Conservation (phyloP, 2,329 filamentous ascomycete genomes). For the Colletotrichum tamarilloi region DNA sequence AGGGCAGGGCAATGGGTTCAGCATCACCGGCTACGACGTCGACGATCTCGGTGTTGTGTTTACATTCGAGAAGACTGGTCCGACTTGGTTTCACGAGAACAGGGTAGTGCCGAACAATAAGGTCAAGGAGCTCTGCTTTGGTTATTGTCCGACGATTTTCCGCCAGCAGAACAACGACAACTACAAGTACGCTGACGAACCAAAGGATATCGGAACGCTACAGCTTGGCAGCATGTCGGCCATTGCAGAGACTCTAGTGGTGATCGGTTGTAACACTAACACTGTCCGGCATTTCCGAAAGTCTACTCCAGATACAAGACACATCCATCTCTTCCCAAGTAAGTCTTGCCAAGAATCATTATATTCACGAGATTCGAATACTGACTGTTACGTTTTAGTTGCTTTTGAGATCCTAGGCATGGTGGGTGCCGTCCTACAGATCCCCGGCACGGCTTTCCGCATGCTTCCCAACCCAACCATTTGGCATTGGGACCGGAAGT, state of each 20-base stretch:
- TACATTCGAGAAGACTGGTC: constrained; percentile 50
- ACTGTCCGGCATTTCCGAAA: constrained; percentile 45
- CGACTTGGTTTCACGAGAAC: constrained; percentile 47
- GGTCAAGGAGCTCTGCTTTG: constrained; percentile 54
- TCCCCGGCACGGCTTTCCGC: constrained; percentile 50
- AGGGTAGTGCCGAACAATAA: constrained; percentile 49
- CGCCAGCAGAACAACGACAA: constrained; percentile 10
- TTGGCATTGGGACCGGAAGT: constrained; percentile 62
- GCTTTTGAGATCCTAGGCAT: constrained; percentile 55
- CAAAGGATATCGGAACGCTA: constrained; percentile 38
- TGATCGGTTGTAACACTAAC: constrained; percentile 51
- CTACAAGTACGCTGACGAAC: constrained; percentile 37
- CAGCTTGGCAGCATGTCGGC: constrained; percentile 40
- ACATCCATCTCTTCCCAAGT: constrained; percentile 42
- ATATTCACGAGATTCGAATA: not conserved
- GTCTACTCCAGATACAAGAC: constrained; percentile 31
- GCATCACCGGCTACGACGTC: constrained; percentile 44
- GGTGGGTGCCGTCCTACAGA: constrained; percentile 49
- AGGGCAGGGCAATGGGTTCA: constrained; percentile 50
- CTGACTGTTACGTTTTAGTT: constrained; percentile 38
- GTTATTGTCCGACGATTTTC: constrained; percentile 53
- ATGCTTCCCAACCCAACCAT: constrained; percentile 59
- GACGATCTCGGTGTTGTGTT: constrained; percentile 53
- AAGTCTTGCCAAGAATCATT: not conserved
- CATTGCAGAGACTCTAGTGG: constrained; percentile 49